Base-by-base conservation (phyloP, 108 stramenopile species). In the Discostella stelligeroides region DNA sequence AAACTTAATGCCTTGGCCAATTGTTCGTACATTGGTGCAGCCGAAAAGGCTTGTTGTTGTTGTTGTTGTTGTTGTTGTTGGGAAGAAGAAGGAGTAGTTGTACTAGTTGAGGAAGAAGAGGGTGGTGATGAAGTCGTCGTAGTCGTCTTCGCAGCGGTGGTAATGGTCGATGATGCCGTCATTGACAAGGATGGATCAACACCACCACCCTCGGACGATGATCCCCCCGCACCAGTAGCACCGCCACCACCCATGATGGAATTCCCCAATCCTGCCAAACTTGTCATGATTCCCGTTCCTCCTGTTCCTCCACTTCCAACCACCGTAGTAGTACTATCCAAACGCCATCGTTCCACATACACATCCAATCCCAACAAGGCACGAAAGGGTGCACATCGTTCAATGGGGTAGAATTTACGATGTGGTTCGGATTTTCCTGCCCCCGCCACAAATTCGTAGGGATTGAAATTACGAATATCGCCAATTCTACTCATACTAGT, bases 331-430 rank as follows among this genome's bases (percentile, higher is more conserved):
- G 20, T 7, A 54, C 12, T 28, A 28, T 61, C 66, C 53, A 53
- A 38, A 24, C 54, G 66, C 47, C 68, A 75, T 41, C 81, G 73
- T 37, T 90, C 85, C 38, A 95, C 80, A 66, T 95, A 95, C 12
- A 81, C 86, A 43, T 89, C 88, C 79, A 95, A 63, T 54, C 85
- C 83, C 88, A 95, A 75, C 56, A 95, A 66, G 15, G 88, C 81
- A 90, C 94, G 92, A 57, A 95, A 95, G 3, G 91, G 94, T 60
- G 83, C 88, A 49, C 89, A 88, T 3, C 94, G 85, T 66, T 91
- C 91, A 41, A 95, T 91, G 1, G 94, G 94, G 47, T 85, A 85
- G 64, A 95, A 92, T 60, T 85, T 92, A 24, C 91, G 86, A 10
- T 72, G 76, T 10, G 94, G 94, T 64, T 89, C 82, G 27, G 73